Base-by-base conservation (phyloP, 257 asterid species). In the Solanum etuberosum region DNA sequence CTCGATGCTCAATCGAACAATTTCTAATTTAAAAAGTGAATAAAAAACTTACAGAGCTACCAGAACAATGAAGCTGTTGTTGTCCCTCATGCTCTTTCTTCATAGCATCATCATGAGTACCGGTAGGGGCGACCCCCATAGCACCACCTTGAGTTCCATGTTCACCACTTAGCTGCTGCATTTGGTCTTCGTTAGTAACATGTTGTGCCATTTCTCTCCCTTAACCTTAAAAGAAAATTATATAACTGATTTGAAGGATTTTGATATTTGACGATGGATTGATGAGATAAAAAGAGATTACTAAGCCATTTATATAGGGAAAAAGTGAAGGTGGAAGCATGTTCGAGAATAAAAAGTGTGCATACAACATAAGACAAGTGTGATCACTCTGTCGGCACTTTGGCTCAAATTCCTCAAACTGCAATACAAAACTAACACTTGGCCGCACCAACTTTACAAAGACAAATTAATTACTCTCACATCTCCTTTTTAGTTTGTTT, bases 101-200 rank as follows among this genome's bases (percentile, higher is more conserved):
- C 14, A 13, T 77, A 27, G 61, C 46, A 25, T 65, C 68, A 23
- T 23, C 46, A 71, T 70, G n/a, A 70, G 76, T 68, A 68, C 76
- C 57, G 27, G 81, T 37, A 37, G 63, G 76, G 63, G 76, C 16
- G 40, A 37, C 40, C 40, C 9, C 15, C 48, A 29, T 65, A 90
- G 54, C 89, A 90, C 93, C 57, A 88, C 92, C 83, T 87, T 72
- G 57, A 76, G 83, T 23, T 11, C 27, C 83, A 42, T 40, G 63
- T 78, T 78, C 84, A 78, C 20, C 84, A 78, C 6, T 59, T 78
- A 78, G 6, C 6, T 70, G 25, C 15, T 78, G 84, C 84, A 78
- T 78, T 43, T 27, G 63, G 40, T 43, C 61, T 78, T 43, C 18
- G 38, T 59, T 43, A 14, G 63, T 15, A 78, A 46, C 84, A 1